Conservation (phyloP, 1,139 yeast genomes). For the Candida tropicalis region DNA sequence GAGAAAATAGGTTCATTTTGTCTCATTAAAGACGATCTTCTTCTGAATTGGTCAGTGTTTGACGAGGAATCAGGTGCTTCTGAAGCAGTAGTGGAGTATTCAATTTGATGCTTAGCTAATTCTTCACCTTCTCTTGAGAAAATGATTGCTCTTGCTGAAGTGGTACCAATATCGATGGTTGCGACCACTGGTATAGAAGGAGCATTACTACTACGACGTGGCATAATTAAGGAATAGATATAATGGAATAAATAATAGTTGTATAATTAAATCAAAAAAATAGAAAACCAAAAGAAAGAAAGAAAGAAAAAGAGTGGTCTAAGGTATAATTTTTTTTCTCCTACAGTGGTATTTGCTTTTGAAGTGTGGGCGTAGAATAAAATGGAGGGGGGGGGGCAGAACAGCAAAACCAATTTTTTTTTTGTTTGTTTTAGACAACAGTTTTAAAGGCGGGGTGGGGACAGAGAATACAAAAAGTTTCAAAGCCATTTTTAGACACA, state of each 20-base stretch:
- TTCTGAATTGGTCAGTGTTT: constrained; percentile 53
- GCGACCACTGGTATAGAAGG: constrained; percentile 58
- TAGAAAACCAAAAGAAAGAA: neutral
- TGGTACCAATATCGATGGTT: constrained; percentile 89
- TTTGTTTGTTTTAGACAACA: neutral
- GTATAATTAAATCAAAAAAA: neutral
- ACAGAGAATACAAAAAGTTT: too few species aligned
- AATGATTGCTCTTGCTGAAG: constrained; percentile 88
- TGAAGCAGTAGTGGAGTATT: constrained; percentile 76
- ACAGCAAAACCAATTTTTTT: neutral
- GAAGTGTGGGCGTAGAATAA: neutral
- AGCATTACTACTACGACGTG: constrained; percentile 45
- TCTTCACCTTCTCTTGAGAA: constrained; percentile 76
- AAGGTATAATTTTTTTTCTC: neutral
- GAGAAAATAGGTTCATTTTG: constrained; percentile 65
- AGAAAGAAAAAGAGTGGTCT: neutral
- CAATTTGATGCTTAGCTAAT: constrained; percentile 86
- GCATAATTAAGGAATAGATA: constrained; percentile 24
- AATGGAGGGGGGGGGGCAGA: neutral
- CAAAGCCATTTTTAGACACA: too few species aligned
- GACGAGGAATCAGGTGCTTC: constrained; percentile 49
- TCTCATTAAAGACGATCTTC: constrained; percentile 51
- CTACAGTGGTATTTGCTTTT: too few species aligned
- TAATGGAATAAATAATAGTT: neutral
- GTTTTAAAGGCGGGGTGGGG: too few species aligned